These are phyloP conservation scores for Aristolochia contorta DNA, from an alignment of 164 flowering plant genomes.

Conservation along the genomic window DNA sequence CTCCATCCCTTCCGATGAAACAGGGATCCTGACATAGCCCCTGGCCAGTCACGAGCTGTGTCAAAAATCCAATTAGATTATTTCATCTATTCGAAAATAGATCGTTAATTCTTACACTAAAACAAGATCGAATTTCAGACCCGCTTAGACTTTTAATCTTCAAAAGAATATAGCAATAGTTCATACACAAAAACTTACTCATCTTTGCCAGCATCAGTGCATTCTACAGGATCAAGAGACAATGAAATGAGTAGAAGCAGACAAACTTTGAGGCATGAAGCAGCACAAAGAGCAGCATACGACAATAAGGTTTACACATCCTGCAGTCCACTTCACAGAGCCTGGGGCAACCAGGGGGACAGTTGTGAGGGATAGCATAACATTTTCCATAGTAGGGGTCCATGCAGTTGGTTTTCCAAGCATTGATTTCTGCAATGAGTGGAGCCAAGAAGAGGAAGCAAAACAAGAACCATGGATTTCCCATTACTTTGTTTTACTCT, in stretches of 20 bases:
- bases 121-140: background rate
- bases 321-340: no score
- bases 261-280: background rate
- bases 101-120: no score
- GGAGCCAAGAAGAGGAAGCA: no score
- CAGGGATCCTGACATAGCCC: slow-evolving; percentile 36
- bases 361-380: background rate
- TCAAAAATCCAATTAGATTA: background rate
- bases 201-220: no score
- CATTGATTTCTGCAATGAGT: no score
- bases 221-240: background rate
- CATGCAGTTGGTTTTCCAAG: no score
- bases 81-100: no score
- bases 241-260: background rate
- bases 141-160: no score
- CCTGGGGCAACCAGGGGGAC: no score
- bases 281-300: slow-evolving; percentile 3
- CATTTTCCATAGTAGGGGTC: no score
- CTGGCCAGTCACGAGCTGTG: slow-evolving; percentile 28
- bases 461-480: no score
- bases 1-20: slow-evolving; percentile 37
- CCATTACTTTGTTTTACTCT: no score
- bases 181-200: background rate
- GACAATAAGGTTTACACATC: slow-evolving; percentile 18
- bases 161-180: background rate